Percentiles rank a stretch among this genome's conserved stretches.
phyloP scores from a whole-genome alignment of 2,329 filamentous ascomycete genomes.

The Gnomoniopsis sp. region DNA sequence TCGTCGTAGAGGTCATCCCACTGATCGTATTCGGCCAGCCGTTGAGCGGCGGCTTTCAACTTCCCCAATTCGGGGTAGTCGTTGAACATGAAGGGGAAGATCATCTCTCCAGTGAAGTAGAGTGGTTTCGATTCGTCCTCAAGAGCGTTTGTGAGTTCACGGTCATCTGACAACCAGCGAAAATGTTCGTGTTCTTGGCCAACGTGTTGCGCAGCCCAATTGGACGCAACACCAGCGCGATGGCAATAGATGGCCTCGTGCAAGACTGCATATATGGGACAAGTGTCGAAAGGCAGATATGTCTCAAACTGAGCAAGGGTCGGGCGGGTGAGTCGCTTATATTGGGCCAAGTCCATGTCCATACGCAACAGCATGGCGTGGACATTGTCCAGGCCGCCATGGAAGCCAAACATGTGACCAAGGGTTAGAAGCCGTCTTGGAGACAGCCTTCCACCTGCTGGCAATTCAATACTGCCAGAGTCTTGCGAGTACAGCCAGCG shows the following conservation, averaged over 20 bases:
- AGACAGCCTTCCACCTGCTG: constrained; percentile 70
- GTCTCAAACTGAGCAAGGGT: constrained; percentile 68
- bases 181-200: constrained; percentile 46
- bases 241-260: constrained; percentile 89
- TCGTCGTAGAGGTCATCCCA: constrained; percentile 66
- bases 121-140: constrained; percentile 47
- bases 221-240: constrained; percentile 56
- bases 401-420: constrained; percentile 73
- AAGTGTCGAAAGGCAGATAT: constrained; percentile 67
- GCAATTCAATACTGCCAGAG: constrained; percentile 54
- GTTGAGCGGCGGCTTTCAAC: constrained; percentile 65
- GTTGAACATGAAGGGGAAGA: constrained; percentile 82
- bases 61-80: constrained; percentile 72
- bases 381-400: constrained; percentile 73
- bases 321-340: constrained; percentile 70
- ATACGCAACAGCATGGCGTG: constrained; percentile 71
- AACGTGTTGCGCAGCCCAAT: constrained; percentile 72
- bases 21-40: constrained; percentile 55
- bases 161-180: constrained; percentile 45
- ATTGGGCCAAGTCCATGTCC: constrained; percentile 69
- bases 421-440: constrained; percentile 72
- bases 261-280: constrained; percentile 79
- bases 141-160: constrained; percentile 32
- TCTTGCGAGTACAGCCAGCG: constrained; percentile 58
- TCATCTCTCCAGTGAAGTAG: constrained; percentile 90